Conservation (phyloP, 495 filamentous ascomycete species). For the Annulohypoxylon bovei region DNA sequence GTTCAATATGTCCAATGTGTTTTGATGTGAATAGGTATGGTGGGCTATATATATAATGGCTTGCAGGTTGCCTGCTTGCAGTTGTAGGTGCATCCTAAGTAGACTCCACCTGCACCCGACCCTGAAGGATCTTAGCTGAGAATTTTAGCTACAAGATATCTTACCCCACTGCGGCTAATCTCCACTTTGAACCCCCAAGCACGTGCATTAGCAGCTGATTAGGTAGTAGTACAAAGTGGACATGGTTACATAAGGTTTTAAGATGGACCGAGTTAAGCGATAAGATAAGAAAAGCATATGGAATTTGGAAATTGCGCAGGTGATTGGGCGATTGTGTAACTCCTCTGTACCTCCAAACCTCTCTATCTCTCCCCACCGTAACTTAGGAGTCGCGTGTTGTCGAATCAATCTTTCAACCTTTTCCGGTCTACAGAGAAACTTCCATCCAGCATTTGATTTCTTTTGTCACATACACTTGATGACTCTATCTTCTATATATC, state of each 20-base stretch:
- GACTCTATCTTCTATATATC: slow-evolving; percentile 6
- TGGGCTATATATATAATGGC: not conserved
- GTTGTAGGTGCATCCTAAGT: too few species aligned
- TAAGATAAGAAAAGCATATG: slow-evolving; percentile 34
- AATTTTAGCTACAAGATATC: not conserved
- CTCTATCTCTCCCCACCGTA: slow-evolving; percentile 16
- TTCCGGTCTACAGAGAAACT: not conserved
- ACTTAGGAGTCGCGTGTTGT: slow-evolving; percentile 31
- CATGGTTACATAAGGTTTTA: not conserved
- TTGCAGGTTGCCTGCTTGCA: too few species aligned
- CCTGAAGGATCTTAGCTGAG: not conserved
- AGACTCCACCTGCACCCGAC: too few species aligned
- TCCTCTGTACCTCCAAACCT: slow-evolving; percentile 6
- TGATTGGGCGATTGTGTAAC: slow-evolving; percentile 30
- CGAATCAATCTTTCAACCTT: not conserved
- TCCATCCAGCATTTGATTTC: not conserved
- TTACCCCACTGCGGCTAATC: slow-evolving; percentile 3
- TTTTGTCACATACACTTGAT: not conserved
- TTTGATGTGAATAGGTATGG: not conserved
- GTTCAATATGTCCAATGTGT: too few species aligned
- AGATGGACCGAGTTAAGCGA: slow-evolving; percentile 22
- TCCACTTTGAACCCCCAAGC: not conserved
- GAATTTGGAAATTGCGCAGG: not conserved
- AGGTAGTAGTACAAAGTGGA: not conserved
- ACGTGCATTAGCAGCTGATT: slow-evolving; percentile 8